Conservation (phyloP, 2,329 filamentous ascomycete species). For the Madurella fahalii region DNA sequence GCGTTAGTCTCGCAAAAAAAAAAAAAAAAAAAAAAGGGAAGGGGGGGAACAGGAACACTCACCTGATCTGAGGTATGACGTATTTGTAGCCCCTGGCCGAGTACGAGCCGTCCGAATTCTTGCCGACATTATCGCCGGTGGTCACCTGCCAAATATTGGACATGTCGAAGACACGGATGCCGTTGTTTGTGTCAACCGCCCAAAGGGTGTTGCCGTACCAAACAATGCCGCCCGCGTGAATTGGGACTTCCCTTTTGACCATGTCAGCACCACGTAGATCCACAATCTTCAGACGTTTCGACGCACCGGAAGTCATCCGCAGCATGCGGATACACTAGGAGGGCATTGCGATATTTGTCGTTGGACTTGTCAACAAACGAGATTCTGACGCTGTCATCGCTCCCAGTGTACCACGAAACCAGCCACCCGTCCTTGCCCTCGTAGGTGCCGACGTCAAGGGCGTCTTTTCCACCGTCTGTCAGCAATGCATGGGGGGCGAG, state of each 20-base stretch:
- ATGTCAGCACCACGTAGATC: background rate
- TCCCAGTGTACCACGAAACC: constrained; percentile 34
- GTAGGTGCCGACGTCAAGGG: constrained; percentile 29
- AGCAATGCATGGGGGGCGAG: background rate
- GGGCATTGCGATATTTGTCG: constrained; percentile 32
- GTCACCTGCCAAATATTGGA: constrained; percentile 35
- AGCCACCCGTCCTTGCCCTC: constrained; percentile 34
- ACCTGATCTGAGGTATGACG: constrained; percentile 34
- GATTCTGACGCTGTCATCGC: constrained; percentile 29
- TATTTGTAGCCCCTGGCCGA: constrained; percentile 33
- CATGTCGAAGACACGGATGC: constrained; percentile 36
- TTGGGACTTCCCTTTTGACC: constrained; percentile 19
- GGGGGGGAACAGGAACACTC: constrained; percentile 2
- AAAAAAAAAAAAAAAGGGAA: too few relatives aligned
- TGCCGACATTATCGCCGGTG: constrained; percentile 31
- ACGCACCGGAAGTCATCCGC: constrained; percentile 30
- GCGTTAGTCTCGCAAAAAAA: background rate
- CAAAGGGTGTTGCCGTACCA: constrained; percentile 36
- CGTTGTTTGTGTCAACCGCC: constrained; percentile 34
- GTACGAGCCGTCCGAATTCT: constrained; percentile 28
- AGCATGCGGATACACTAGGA: constrained; percentile 33
- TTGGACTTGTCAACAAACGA: constrained; percentile 32
- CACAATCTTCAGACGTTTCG: background rate
- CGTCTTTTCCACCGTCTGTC: constrained; percentile 24
- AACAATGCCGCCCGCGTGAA: constrained; percentile 35